phyloP scores from a whole-genome alignment of 192 early-diverging fungal genomes.

The Lobulomyces angularis region DNA sequence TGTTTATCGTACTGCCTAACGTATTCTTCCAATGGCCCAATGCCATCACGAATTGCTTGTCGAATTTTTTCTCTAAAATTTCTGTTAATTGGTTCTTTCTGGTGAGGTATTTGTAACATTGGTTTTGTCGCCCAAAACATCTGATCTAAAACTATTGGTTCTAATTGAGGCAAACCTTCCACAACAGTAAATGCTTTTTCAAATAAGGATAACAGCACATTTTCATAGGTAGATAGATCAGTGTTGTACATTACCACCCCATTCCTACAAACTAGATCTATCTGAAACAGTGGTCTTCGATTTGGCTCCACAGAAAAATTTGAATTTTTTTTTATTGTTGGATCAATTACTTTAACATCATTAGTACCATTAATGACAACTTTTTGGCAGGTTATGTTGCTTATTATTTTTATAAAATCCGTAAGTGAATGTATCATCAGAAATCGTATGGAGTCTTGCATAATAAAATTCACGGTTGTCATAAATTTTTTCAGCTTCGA shows the following conservation, averaged over 20 bases:
- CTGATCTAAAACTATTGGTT: constrained; percentile 43
- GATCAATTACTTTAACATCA: constrained; percentile 37
- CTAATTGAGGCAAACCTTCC: constrained; percentile 42
- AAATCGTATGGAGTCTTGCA: constrained; percentile 47
- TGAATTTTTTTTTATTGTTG: neutral
- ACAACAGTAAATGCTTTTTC: constrained; percentile 38
- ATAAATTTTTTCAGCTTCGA: constrained; percentile 46
- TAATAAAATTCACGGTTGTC: constrained; percentile 47
- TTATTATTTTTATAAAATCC: constrained; percentile 34
- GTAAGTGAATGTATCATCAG: constrained; percentile 40
- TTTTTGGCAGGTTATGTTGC: constrained; percentile 28
- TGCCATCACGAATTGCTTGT: constrained; percentile 17
- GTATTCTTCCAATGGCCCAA: constrained; percentile 32
- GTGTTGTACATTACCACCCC: constrained; percentile 37
- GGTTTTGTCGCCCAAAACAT: constrained; percentile 51
- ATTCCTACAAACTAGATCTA: constrained; percentile 40
- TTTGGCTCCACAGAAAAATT: constrained; percentile 1
- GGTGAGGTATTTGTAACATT: constrained; percentile 33
- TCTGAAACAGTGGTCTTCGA: constrained; percentile 33
- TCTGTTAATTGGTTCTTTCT: constrained; percentile 20
- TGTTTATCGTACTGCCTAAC: constrained; percentile 36
- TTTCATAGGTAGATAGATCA: constrained; percentile 28
- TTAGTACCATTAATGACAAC: constrained; percentile 39
- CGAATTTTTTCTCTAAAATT: constrained; percentile 19
- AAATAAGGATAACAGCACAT: constrained; percentile 28